A percentile compares a stretch with the other conserved stretches of the same genome.
Evolutionary conservation across 2,329 filamentous ascomycete genomes (phyloP).

Genomic region (Neopestalotiopsis rosae): DNA sequence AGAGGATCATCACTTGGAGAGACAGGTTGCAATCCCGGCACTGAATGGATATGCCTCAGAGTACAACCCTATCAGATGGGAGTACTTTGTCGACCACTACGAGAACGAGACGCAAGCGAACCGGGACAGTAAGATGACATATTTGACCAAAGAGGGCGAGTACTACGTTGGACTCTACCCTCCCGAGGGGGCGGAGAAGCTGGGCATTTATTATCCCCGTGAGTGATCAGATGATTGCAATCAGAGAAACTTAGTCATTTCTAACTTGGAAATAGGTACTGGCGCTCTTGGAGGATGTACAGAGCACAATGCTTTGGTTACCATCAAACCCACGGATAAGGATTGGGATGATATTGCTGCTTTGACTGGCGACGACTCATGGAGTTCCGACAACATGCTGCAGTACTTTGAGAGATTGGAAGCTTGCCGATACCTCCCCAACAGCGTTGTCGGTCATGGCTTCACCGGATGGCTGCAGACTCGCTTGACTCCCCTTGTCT

Average conservation of each 20-base stretch:
- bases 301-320: conserved; percentile 29
- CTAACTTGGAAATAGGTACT: conserved; percentile 22
- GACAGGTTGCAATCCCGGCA: conserved; percentile 59
- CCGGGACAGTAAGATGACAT: conserved; percentile 64
- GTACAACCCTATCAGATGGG: conserved; percentile 62
- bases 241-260: not conserved
- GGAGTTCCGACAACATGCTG: conserved; percentile 30
- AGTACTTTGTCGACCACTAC: conserved; percentile 70
- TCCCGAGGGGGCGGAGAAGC: conserved; percentile 54
- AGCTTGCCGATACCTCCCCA: conserved; percentile 36
- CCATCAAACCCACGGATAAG: conserved; percentile 48
- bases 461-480: conserved; percentile 32
- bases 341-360: conserved; percentile 49
- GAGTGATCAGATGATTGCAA: conserved; percentile 30
- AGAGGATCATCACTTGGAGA: conserved; percentile 56
- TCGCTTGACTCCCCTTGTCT: conserved; percentile 45
- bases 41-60: conserved; percentile 59
- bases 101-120: conserved; percentile 56
- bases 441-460: conserved; percentile 41
- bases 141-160: conserved; percentile 53
- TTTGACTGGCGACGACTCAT: conserved; percentile 35
- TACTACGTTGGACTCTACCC: conserved; percentile 59
- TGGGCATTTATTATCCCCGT: conserved; percentile 64
- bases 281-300: conserved; percentile 48
- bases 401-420: conserved; percentile 33